These are phyloP conservation scores for Exophiala sideris DNA, from an alignment of 2,329 filamentous ascomycete species.

Conservation along the genomic window DNA sequence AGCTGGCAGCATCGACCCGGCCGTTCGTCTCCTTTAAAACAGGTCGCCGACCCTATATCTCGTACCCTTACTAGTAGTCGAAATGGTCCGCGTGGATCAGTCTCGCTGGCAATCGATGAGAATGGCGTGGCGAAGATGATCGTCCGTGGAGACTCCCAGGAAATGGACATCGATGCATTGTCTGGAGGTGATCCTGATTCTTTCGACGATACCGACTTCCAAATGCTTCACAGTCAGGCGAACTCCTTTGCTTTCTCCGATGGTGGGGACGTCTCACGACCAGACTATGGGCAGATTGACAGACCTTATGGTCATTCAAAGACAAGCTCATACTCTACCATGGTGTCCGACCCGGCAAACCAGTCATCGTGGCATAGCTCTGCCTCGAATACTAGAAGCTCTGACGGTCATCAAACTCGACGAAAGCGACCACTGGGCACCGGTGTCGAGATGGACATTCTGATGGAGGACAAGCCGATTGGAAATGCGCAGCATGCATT, in stretches of 20 bases:
- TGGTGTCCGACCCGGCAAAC: conserved; percentile 41
- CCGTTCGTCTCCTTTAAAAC: conserved; percentile 38
- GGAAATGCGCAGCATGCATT: conserved; percentile 47
- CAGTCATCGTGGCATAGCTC: conserved; percentile 42
- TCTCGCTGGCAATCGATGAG: conserved; percentile 47
- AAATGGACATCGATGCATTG: conserved; percentile 33
- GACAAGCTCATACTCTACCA: conserved; percentile 40
- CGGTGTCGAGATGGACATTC: conserved; percentile 21
- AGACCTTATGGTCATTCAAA: conserved; percentile 40
- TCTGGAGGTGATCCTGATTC: conserved; percentile 45
- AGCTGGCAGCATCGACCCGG: conserved; percentile 44
- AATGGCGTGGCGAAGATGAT: conserved; percentile 47
- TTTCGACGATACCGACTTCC: conserved; percentile 42
- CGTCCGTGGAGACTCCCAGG: conserved; percentile 32
- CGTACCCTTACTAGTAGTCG: conserved; percentile 27
- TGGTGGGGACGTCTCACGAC: conserved; percentile 23
- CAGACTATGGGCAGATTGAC: conserved; percentile 20
- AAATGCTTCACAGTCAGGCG: conserved; percentile 36
- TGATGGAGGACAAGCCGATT: conserved; percentile 31
- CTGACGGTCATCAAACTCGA: conserved; percentile 13
- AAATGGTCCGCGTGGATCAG: conserved; percentile 36
- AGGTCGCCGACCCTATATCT: conserved; percentile 29
- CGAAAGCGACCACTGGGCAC: conserved; percentile 19
- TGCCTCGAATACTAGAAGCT: conserved; percentile 11
- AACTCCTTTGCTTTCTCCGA: conserved; percentile 41